Conservation (phyloP, 495 filamentous ascomycete species). For the Symbiotaphrina buchneri region DNA sequence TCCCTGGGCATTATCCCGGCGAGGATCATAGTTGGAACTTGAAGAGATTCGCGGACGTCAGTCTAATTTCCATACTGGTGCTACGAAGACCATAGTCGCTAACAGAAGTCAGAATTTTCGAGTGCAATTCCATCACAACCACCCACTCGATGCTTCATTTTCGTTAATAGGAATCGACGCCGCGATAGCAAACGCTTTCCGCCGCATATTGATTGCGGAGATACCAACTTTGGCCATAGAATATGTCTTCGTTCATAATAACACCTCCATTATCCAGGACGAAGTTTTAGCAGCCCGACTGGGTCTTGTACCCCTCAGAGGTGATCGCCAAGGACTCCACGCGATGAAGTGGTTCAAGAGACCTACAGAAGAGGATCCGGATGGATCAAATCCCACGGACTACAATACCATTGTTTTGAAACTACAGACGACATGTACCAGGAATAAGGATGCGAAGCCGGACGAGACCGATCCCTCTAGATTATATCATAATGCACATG, state of each 20-base stretch:
- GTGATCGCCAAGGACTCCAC: constrained; percentile 46
- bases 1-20: constrained; percentile 71
- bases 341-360: constrained; percentile 60
- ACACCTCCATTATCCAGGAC: constrained; percentile 93
- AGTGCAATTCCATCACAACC: constrained; percentile 70
- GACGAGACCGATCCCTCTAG: constrained; percentile 60
- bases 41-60: constrained; percentile 42
- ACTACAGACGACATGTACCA: constrained; percentile 53
- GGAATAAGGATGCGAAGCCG: constrained; percentile 41
- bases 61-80: constrained; percentile 1
- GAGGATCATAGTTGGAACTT: constrained; percentile 79
- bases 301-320: constrained; percentile 75
- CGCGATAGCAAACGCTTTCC: constrained; percentile 90
- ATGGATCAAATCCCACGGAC: constrained; percentile 31
- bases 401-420: constrained; percentile 58
- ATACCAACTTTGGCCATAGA: constrained; percentile 89
- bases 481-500: constrained; percentile 58
- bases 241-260: constrained; percentile 72
- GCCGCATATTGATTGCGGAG: constrained; percentile 88
- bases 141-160: constrained; percentile 54
- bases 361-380: constrained; percentile 26
- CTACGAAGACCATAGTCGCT: background rate
- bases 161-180: constrained; percentile 84
- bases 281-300: constrained; percentile 81
- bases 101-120: constrained; percentile 26